These are phyloP conservation scores for Zasmidium angulare DNA, from an alignment of 2,329 filamentous ascomycete genomes.

Conservation along the genomic window DNA sequence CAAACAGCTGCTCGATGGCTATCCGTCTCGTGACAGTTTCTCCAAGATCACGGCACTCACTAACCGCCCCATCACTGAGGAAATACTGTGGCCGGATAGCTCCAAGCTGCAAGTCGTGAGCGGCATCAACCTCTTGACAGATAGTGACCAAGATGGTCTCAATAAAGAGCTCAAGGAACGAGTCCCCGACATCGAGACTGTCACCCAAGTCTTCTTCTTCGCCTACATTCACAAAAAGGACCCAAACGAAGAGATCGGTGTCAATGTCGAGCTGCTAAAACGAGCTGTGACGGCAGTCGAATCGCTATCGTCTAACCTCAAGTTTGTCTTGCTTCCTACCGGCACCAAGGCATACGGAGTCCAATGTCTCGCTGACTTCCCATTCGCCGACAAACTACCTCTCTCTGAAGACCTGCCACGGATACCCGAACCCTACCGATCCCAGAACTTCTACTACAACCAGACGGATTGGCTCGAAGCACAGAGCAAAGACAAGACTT, in stretches of 20 bases:
- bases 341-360: constrained; percentile 43
- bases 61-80: constrained; percentile 43
- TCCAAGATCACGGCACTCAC: constrained; percentile 49
- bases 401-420: constrained; percentile 35
- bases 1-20: constrained; percentile 48
- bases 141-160: constrained; percentile 37
- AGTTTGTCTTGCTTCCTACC: constrained; percentile 41
- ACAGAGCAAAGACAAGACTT: constrained; percentile 34
- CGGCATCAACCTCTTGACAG: constrained; percentile 44
- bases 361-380: constrained; percentile 42
- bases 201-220: constrained; percentile 48
- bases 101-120: constrained; percentile 42
- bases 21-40: constrained; percentile 47
- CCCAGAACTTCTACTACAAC: constrained; percentile 39
- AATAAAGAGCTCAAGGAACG: constrained; percentile 28
- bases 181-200: constrained; percentile 37
- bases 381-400: constrained; percentile 36
- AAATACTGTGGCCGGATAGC: constrained; percentile 42
- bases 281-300: constrained; percentile 39
- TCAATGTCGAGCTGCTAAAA: constrained; percentile 44
- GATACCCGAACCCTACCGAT: constrained; percentile 30
- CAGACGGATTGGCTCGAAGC: constrained; percentile 37
- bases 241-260: constrained; percentile 37
- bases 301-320: constrained; percentile 35
- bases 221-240: constrained; percentile 37